phyloP scores from a whole-genome alignment of 176 grass and related monocot genomes.

The Oryza glumipatula region DNA sequence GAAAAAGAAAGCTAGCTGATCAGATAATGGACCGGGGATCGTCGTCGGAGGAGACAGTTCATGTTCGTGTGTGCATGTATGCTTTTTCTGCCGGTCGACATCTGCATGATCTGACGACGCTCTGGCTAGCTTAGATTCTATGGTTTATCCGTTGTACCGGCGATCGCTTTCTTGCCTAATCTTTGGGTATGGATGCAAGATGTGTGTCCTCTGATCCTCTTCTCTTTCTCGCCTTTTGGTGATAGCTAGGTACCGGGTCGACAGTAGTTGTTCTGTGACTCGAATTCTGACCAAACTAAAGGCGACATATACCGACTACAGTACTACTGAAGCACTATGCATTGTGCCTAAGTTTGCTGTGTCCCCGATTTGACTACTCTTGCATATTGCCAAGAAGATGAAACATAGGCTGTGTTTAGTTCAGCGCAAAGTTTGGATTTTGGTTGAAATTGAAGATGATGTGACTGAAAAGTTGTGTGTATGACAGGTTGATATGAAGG shows the following conservation, averaged over 20 bases:
- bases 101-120: not conserved
- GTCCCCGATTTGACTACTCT: not conserved
- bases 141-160: conserved; percentile 36
- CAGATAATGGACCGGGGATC: conserved; percentile 1
- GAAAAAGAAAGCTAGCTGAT: not conserved
- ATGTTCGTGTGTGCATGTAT: not conserved
- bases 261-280: not conserved
- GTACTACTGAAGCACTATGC: not conserved
- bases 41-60: not conserved
- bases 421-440: too few relatives aligned
- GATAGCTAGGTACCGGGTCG: not conserved
- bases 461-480: too few relatives aligned
- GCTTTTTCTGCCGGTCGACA: not conserved
- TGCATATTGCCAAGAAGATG: too few relatives aligned
- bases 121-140: not conserved
- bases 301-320: not conserved
- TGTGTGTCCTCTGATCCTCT: not conserved
- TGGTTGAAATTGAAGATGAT: too few relatives aligned
- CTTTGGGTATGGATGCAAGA: conserved; percentile 10
- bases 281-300: not conserved
- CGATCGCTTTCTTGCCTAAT: not conserved
- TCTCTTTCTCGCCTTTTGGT: not conserved
- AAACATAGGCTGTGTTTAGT: too few relatives aligned
- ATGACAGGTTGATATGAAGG: too few relatives aligned
- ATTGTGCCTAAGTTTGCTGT: not conserved